These are phyloP conservation scores for Rugosomyces carneus DNA, from an alignment of 1,284 basidiomycete genomes.

Conservation along the genomic window DNA sequence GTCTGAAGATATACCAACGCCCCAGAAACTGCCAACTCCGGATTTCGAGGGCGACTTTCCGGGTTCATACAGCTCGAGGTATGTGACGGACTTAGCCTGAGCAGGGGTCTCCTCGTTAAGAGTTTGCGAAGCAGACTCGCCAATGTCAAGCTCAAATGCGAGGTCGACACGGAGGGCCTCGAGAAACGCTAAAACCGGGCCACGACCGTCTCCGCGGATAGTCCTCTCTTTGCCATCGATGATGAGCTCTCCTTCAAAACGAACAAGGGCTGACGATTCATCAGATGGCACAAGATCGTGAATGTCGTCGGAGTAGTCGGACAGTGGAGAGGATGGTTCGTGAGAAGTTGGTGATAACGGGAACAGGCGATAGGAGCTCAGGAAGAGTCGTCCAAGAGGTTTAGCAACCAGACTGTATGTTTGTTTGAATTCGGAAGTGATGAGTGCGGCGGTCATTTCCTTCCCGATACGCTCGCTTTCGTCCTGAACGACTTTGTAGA, in stretches of 20 bases:
- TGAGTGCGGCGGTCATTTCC: conserved; percentile 44
- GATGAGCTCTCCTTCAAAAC: conserved; percentile 67
- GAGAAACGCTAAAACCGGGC: conserved; percentile 79
- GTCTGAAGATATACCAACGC: conserved; percentile 81
- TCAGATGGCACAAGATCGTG: conserved; percentile 21
- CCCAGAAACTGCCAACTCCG: conserved; percentile 65
- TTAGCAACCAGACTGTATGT: conserved; percentile 66
- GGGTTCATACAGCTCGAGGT: conserved; percentile 72
- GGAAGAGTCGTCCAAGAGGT: conserved; percentile 25
- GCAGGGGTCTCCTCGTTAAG: conserved; percentile 58
- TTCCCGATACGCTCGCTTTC: conserved; percentile 81
- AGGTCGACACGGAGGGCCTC: conserved; percentile 71
- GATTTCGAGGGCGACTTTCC: conserved; percentile 34
- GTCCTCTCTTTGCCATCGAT: conserved; percentile 67
- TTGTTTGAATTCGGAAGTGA: conserved; percentile 71
- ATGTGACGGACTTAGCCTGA: conserved; percentile 64
- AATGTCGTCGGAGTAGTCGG: conserved; percentile 32
- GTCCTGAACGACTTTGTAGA: conserved; percentile 85
- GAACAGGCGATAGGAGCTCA: conserved; percentile 23
- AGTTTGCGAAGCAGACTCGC: conserved; percentile 80
- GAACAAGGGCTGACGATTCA: conserved; percentile 40
- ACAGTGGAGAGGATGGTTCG: conserved; percentile 23
- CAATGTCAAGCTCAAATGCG: conserved; percentile 65
- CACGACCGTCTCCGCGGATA: conserved; percentile 78
- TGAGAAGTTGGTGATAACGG: conserved; percentile 23